phyloP scores from a whole-genome alignment of 116 monocot species.

The Trichopus zeylanicus region DNA sequence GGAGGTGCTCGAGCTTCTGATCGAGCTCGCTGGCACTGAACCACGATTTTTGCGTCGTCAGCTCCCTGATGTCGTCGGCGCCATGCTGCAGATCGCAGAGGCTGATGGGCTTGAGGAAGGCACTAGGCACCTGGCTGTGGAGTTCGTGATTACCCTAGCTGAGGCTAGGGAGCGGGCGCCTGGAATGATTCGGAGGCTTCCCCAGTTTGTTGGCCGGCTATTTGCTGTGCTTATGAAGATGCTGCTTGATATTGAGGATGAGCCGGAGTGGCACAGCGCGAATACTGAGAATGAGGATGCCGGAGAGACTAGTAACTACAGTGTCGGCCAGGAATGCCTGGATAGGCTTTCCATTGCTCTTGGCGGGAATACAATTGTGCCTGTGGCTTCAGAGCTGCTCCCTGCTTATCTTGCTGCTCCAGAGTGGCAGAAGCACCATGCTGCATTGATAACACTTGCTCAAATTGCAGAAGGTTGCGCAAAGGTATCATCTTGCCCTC shows the following conservation, averaged over 20 bases:
- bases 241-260: slow-evolving; percentile 77
- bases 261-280: slow-evolving; percentile 66
- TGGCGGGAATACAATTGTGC: slow-evolving; percentile 82
- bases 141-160: slow-evolving; percentile 87
- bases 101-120: slow-evolving; percentile 72
- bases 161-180: slow-evolving; percentile 82
- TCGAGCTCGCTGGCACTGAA: slow-evolving; percentile 72
- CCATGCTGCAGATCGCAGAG: slow-evolving; percentile 90
- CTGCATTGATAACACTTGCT: slow-evolving; percentile 74
- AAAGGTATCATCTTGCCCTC: slow-evolving; percentile 34
- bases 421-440: slow-evolving; percentile 93
- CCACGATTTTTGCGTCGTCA: slow-evolving; percentile 66
- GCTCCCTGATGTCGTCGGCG: slow-evolving; percentile 55
- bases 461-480: slow-evolving; percentile 97
- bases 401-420: slow-evolving; percentile 46
- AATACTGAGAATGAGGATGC: slow-evolving; percentile 78
- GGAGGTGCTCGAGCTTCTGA: slow-evolving; percentile 70
- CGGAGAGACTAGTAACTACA: slow-evolving; percentile 69
- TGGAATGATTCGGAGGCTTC: slow-evolving; percentile 77
- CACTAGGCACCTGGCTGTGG: slow-evolving; percentile 65
- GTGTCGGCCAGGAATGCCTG: slow-evolving; percentile 74
- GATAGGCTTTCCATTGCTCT: slow-evolving; percentile 71
- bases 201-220: slow-evolving; percentile 66
- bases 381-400: slow-evolving; percentile 66
- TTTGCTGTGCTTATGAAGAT: slow-evolving; percentile 86